phyloP scores from a whole-genome alignment of 495 filamentous ascomycete genomes.

The Neurospora pannonica region DNA sequence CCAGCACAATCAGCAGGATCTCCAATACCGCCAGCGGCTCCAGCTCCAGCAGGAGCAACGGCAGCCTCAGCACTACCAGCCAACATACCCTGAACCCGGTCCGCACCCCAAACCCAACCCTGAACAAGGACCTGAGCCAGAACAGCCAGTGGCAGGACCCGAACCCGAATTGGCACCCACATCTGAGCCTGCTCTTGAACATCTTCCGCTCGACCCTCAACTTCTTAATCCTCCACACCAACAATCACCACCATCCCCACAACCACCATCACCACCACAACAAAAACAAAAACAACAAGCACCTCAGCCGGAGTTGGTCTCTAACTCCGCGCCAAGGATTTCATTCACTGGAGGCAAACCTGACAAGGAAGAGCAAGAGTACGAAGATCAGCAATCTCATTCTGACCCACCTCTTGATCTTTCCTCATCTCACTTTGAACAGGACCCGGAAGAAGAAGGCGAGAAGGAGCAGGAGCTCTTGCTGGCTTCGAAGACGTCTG shows the following conservation, averaged over 20 bases:
- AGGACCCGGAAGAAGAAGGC: neutral
- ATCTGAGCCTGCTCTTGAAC: neutral
- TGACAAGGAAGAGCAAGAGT: neutral
- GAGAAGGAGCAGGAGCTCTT: neutral
- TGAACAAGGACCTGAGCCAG: constrained; percentile 4
- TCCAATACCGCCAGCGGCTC: neutral
- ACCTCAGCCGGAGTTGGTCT: neutral
- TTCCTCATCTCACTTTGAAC: neutral
- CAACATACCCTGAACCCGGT: neutral
- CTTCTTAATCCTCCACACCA: neutral
- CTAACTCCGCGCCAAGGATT: neutral
- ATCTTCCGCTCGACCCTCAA: neutral
- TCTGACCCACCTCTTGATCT: neutral
- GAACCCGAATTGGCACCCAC: constrained; percentile 2
- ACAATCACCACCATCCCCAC: neutral
- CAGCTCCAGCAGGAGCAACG: neutral
- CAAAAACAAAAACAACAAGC: neutral
- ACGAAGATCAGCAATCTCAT: neutral
- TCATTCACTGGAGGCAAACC: neutral
- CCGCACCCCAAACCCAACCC: neutral
- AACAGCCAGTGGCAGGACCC: constrained; percentile 5
- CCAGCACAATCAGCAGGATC: constrained; percentile 1
- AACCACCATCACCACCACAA: neutral
- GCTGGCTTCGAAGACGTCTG: neutral
- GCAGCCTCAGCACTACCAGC: neutral